Evolutionary conservation across 1,284 basidiomycete genomes (phyloP), one percentile per base, ranked within the genome.

Genomic region (Cutaneotrichosporon cavernicola): DNA sequence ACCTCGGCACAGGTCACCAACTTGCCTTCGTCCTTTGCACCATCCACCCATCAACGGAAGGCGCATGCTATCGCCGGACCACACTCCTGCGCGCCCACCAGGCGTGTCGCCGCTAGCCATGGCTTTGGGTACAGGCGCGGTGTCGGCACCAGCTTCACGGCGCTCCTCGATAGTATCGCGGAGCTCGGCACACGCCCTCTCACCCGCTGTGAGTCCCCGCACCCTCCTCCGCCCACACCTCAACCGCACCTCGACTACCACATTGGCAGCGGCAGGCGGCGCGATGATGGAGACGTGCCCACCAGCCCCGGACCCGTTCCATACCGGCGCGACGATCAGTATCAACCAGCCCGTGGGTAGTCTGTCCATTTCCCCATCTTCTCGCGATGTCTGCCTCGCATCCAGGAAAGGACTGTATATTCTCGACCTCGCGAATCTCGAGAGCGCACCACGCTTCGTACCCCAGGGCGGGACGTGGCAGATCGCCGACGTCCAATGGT

Each of bases 381-480:
- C 71, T 56, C 67, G 81, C 34, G 81, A 82, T 70, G 80, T 83
- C 18, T 82, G 79, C 63, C 70, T 82, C 14, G 81, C 81, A 21
- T 91, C 89, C 16, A 88, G 96, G 9, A 90, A 92, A 69, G 96
- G 96, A 0, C 84, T 99, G n/a, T 98, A 92, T 79, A 94, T 99
- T 66, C 90, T 99, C 69, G 96, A 98, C 80, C 84, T 99, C 9
- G 89, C 94, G 66, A 87, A 90, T 31, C 91, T 93, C 0, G 85
- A 91, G 43, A 88, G 91, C 66, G 86, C 93, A 0, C 96, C 97
- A 16, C 87, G 96, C 52, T 97, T 92, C 74, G 85, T 98, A 11
- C 94, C 96, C 3, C 94, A 99, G 80, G 91, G 92, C 13, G 94
- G 94, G 4, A 92, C 91, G 10, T 98, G 95, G 92, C 92, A 97